Evolutionary conservation across 371 early-diverging fungal species (phyloP), one percentile per base, ranked within the genome.

Genomic region (Actinomortierella ambigua): DNA sequence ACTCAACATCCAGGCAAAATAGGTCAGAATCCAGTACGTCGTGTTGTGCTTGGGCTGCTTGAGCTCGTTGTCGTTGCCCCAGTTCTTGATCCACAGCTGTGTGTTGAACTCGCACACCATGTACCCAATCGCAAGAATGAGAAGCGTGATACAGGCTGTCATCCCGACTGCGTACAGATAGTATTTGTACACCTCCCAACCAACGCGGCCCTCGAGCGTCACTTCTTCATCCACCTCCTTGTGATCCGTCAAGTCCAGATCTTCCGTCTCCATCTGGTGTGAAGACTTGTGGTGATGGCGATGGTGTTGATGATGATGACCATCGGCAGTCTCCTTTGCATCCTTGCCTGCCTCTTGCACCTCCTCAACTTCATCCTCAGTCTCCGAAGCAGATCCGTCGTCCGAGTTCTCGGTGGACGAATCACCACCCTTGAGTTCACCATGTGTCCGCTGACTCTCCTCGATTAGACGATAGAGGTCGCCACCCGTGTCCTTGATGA

Each of bases 271-370:
- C 13, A 42, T 28, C n/a, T 14, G 43, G 29, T 56, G 52, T 6
- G 66, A 66, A 8, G 66, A 60, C 29, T 66, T 58, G 43, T 57
- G 49, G 9, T 58, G 58, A 15, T 49, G 46, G 13, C 40, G 34
- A 18, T 49, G 57, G 11, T 58, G 58, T 54, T 58, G 39, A 44
- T 82, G 82, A 44, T 93, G 77, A 6, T 93, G 61, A 34, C 94
- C 92, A 6, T 83, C 69, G 8, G 88, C 86, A 34, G 34, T 6
- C 34, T 34, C 40, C 40, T 57, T 46, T 5, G 2, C 27, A 34
- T 24, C 51, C 57, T n/a, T 26, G 48, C 24, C 17, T 11, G n/a
- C 20, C 17, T 55, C 20, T 1, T 26, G 41, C 20, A n/a, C n/a
- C n/a, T 23, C 53, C 34, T 53, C 29, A 9, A 17, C 48, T 13